Evolutionary conservation across 2,329 filamentous ascomycete genomes (phyloP).

Genomic region (Aspergillus aculeatinus): DNA sequence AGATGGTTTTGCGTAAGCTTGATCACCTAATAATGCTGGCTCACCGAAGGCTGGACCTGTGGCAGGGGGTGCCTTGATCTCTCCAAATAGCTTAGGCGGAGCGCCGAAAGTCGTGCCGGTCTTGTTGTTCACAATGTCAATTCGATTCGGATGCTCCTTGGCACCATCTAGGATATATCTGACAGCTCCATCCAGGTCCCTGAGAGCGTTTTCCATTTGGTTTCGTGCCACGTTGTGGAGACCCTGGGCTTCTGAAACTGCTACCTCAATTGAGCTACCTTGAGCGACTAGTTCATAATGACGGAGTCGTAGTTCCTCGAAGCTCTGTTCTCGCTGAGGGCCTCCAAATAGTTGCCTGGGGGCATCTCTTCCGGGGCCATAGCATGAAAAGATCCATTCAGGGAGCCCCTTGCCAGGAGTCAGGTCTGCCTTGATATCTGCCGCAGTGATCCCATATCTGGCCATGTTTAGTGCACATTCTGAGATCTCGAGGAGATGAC

Average conservation of each 20-base stretch:
- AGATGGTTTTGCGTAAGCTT: constrained; percentile 25
- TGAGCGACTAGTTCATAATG: constrained; percentile 66
- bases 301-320: constrained; percentile 76
- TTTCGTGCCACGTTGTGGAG: constrained; percentile 65
- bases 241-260: constrained; percentile 51
- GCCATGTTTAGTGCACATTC: background rate
- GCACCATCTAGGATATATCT: constrained; percentile 66
- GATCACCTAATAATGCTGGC: constrained; percentile 21
- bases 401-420: constrained; percentile 63
- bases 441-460: constrained; percentile 57
- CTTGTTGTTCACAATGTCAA: constrained; percentile 51
- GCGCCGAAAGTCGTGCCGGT: constrained; percentile 33
- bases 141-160: constrained; percentile 72
- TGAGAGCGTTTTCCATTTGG: constrained; percentile 70
- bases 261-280: constrained; percentile 57
- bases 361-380: constrained; percentile 73
- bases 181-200: constrained; percentile 69
- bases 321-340: constrained; percentile 74
- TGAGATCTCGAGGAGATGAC: background rate
- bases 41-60: constrained; percentile 28
- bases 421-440: constrained; percentile 65
- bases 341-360: constrained; percentile 85
- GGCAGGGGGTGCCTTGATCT: constrained; percentile 17
- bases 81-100: constrained; percentile 39
- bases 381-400: constrained; percentile 82